Evolutionary conservation across 139 green algal species (phyloP).

Genomic region (Trebouxia sp.): DNA sequence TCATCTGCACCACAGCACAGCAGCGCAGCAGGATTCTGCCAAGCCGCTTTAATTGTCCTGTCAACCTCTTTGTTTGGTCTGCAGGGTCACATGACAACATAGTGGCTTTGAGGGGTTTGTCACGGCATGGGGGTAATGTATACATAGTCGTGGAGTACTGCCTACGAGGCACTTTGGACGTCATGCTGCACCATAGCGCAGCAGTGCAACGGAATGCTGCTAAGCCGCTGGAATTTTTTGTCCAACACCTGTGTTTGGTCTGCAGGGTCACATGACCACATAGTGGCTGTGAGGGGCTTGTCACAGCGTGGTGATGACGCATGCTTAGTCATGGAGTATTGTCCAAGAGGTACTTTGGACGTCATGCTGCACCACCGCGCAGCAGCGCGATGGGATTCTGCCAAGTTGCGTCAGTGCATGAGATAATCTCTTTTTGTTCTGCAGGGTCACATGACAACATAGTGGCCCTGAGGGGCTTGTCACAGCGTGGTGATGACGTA

Average conservation of each 20-base stretch:
- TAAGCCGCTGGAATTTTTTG: constrained; percentile 51
- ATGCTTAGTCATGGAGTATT: constrained; percentile 61
- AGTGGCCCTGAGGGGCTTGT: constrained; percentile 48
- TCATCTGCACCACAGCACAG: constrained; percentile 43
- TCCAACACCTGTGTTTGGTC: not conserved
- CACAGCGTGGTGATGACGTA: constrained; percentile 34
- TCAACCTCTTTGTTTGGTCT: not conserved
- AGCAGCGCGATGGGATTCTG: constrained; percentile 38
- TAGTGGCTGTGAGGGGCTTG: constrained; percentile 35
- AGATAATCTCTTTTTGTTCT: not conserved
- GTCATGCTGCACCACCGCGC: constrained; percentile 48
- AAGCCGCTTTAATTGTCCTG: too few species aligned
- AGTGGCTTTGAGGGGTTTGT: constrained; percentile 44
- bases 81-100: constrained; percentile 53
- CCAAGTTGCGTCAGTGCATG: too few species aligned
- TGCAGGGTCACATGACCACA: constrained; percentile 53
- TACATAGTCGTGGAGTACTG: constrained; percentile 58
- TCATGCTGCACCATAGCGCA: constrained; percentile 44
- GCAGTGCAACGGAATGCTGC: constrained; percentile 30
- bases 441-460: constrained; percentile 57
- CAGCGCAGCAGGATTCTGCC: constrained; percentile 30
- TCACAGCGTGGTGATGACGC: constrained; percentile 32
- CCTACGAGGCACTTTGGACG: constrained; percentile 49
- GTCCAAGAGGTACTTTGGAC: constrained; percentile 55
- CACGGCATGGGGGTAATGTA: constrained; percentile 29